Evolutionary conservation across 2,329 filamentous ascomycete genomes (phyloP), one percentile per base, ranked within the genome.

Genomic region (Onygena corvina): DNA sequence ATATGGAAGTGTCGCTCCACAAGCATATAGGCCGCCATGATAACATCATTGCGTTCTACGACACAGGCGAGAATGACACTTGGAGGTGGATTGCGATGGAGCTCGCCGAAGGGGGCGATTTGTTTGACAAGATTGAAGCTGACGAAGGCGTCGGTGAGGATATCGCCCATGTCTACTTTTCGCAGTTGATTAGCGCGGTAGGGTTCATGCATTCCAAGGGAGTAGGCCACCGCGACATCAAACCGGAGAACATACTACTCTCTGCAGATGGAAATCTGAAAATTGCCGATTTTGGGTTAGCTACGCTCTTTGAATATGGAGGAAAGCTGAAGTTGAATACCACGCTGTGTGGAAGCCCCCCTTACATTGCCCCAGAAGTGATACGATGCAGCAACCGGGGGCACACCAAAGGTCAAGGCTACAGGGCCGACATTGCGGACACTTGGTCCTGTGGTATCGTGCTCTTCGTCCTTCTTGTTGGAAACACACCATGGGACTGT

Each of bases 31-130:
- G 86, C 44, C 82, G 86, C 56, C 93, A 98, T 64, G 80, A 83
- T 48, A 94, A 98, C 66, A 84, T 98, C 56, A 95, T 98, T 60
- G 83, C 87, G 62, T 95, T 87, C 76, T 88, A 93, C 59, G 82
- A 84, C 35, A 84, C 83, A 1, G 90, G 88, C 49, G 86, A 95
- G 65, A 89, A 98, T 63, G 61, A 74, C 0, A 70, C 82, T 14
- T 98, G 92, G 90, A 80, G 85, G 58, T 98, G 92, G 92, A 94
- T 98, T 58, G 90, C 89, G 33, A 95, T 98, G 88, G 92, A 98
- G 67, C 83, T 86, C 57, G 92, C 92, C 40, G 86, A 93, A 59
- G 92, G 92, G 35, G 92, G 92, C 8, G 92, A 98, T 64, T 75
- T 98, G 5, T 98, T 98, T 66, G 92, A 98, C 79, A 98, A 98